Conservation (phyloP, 306 rosid species). For the Erythrophleum fordii region DNA sequence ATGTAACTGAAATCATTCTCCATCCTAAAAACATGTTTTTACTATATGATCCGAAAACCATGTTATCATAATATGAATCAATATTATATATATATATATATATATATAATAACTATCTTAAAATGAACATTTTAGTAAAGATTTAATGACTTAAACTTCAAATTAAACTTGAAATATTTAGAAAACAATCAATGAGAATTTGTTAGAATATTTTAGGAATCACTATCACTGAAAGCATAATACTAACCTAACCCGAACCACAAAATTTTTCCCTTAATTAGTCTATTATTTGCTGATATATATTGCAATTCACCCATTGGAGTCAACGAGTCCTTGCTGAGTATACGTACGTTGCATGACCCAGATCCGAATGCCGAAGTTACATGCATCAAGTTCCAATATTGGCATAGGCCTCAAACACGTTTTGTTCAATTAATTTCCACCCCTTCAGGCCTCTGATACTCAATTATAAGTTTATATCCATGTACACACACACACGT, state of each 20-base stretch:
- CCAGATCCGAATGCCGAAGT: neutral
- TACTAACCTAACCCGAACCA: too few species aligned
- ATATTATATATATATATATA: too few species aligned
- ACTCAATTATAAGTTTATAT: too few species aligned
- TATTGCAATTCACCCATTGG: neutral
- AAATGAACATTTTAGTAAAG: too few species aligned
- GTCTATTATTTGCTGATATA: too few species aligned
- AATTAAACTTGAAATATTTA: too few species aligned
- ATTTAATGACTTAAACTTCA: neutral
- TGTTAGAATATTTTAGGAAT: too few species aligned
- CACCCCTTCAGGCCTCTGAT: too few species aligned
- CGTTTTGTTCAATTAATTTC: neutral
- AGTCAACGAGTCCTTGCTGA: neutral
- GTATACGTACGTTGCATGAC: neutral
- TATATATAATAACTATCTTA: neutral
- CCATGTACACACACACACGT: too few species aligned
- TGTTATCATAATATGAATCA: neutral
- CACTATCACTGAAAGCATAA: too few species aligned
- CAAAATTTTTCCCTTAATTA: too few species aligned
- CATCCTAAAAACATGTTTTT: neutral
- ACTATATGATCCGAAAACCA: neutral
- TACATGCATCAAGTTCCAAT: neutral
- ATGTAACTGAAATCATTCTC: neutral
- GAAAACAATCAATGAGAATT: neutral
- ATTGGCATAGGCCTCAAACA: neutral